These are phyloP conservation scores for Saitozyma podzolica DNA, from an alignment of 768 basidiomycete genomes.

Conservation along the genomic window DNA sequence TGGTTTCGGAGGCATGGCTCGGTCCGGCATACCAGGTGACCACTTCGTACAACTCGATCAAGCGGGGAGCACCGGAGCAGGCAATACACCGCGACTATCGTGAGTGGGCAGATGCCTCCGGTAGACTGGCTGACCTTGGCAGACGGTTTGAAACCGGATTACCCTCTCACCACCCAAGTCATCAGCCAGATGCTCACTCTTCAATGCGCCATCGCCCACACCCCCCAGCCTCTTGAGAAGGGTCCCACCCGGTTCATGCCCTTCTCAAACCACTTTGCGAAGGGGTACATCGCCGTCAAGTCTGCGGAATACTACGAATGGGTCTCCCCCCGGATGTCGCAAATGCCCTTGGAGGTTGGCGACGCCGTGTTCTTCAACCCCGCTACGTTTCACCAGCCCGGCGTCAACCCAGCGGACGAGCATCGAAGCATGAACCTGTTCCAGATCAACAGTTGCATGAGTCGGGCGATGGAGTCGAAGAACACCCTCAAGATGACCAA, in stretches of 20 bases:
- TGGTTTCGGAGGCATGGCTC: slow-evolving; percentile 21
- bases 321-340: slow-evolving; percentile 9
- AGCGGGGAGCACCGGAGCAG: slow-evolving; percentile 4
- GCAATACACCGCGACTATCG: slow-evolving; percentile 25
- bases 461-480: slow-evolving; percentile 15
- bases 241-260: slow-evolving; percentile 27
- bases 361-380: slow-evolving; percentile 34
- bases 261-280: slow-evolving; percentile 16
- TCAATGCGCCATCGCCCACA: slow-evolving; percentile 26
- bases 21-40: slow-evolving; percentile 31
- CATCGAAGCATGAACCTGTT: slow-evolving; percentile 15
- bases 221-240: slow-evolving; percentile 15
- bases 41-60: slow-evolving; percentile 11
- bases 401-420: slow-evolving; percentile 10
- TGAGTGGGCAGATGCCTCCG: slow-evolving; percentile 3
- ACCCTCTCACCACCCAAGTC: slow-evolving; percentile 19
- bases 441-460: slow-evolving; percentile 11
- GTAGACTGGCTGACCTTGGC: not conserved
- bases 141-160: slow-evolving; percentile 1
- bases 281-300: slow-evolving; percentile 19
- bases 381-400: slow-evolving; percentile 19
- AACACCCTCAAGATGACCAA: slow-evolving; percentile 9
- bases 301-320: slow-evolving; percentile 13
- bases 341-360: slow-evolving; percentile 13
- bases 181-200: slow-evolving; percentile 20